A percentile compares a stretch with the other conserved stretches of the same genome.
These are phyloP conservation scores for Mucor sp. DNA, from an alignment of 371 early-diverging fungal species.

Conservation along the genomic window DNA sequence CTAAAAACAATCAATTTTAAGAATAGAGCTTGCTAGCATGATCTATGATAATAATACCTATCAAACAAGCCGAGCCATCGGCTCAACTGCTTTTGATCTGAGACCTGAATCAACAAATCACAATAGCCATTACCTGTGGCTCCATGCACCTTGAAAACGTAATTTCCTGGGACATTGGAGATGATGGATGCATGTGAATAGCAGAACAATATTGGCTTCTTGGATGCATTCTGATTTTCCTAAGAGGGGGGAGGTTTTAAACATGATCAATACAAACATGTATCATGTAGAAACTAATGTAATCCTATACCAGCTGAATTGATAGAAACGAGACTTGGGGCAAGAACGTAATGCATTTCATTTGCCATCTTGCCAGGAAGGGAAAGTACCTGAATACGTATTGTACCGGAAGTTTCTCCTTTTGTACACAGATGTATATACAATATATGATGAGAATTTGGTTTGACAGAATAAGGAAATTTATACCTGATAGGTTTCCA, in stretches of 20 bases:
- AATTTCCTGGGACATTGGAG: neutral
- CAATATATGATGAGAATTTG: neutral
- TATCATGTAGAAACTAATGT: too few species aligned
- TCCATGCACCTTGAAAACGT: slow-evolving; percentile 2
- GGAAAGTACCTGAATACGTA: slow-evolving; percentile 51
- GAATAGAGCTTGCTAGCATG: neutral
- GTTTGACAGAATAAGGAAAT: too few species aligned
- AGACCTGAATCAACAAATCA: slow-evolving; percentile 3
- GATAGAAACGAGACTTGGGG: slow-evolving; percentile 22
- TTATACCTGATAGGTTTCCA: slow-evolving; percentile 23
- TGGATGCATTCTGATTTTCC: neutral
- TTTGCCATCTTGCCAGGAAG: slow-evolving; percentile 53
- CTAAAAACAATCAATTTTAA: neutral
- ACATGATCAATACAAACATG: too few species aligned
- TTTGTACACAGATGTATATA: neutral
- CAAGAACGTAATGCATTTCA: slow-evolving; percentile 52
- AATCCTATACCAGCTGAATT: neutral
- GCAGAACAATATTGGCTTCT: neutral
- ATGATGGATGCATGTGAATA: neutral
- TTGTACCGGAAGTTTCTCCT: slow-evolving; percentile 52
- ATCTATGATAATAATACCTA: neutral
- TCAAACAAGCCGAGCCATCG: neutral
- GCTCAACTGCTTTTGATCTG: neutral
- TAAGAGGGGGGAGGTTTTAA: too few species aligned
- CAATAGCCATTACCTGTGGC: neutral